Base-by-base conservation (phyloP, 176 grass and related monocot genomes). In the Cenchrus fungigraminus region DNA sequence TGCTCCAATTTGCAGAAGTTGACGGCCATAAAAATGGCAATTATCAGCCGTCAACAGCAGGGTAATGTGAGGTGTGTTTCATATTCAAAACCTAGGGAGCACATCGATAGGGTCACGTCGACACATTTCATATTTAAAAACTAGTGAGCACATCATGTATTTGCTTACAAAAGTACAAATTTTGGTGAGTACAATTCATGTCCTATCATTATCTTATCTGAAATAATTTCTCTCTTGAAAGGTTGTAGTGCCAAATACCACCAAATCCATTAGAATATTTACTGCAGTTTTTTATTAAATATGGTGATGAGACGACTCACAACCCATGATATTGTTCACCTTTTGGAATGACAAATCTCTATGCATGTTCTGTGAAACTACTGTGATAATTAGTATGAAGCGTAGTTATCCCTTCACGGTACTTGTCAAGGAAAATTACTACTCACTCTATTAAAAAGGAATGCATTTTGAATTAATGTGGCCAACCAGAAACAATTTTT, bases 301-400 rank as follows among this genome's bases (percentile, higher is more conserved):
- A 31, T 55, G 45, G 65, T 12, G 86, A 78, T 83, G 65, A 45
- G 86, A 83, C 15, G 9, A 34, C 46, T 77, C 80, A 63, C 86
- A 71, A 4, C n/a, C 14, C 6, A 28, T 63, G 16, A 43, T 60
- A 70, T n/a, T 78, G 50, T 82, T 82, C 11, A 37, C 52, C 62
- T 40, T 50, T n/a, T 49, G 31, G 3, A 82, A 69, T 69, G 79
- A 50, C 71, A 76, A 82, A 64, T 19, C 25, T 81, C 5, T 34
- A 71, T 37, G 34, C 70, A 64, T 12, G 17, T 12, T 56, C 53
- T 74, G 40, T 62, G 15, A 7, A 65, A 65, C 51, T 68, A 54
- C 52, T 54, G 14, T 54, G 28, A 14, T 69, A 64, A 43, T 42
- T 65, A 46, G 40, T 70, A 59, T 0, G 13, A 58, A 75, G 12